Conservation (phyloP, 371 early-diverging fungal species). For the Parasitella parasitica region DNA sequence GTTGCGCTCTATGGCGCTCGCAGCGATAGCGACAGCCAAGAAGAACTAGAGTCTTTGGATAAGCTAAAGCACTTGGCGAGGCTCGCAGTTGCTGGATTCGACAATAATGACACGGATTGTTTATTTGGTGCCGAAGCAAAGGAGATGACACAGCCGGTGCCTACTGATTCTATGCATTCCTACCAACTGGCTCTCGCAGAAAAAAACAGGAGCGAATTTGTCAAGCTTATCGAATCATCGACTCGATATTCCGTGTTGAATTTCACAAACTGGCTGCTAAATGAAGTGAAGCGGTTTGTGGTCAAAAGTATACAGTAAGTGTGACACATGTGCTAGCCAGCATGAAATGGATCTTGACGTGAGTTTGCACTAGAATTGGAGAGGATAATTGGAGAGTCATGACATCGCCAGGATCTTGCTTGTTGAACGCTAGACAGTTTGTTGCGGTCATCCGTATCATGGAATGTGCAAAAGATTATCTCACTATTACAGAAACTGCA, state of each 20-base stretch:
- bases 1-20: constrained; percentile 44
- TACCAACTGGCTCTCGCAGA: constrained; percentile 36
- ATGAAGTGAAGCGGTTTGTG: constrained; percentile 63
- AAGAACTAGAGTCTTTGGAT: constrained; percentile 24
- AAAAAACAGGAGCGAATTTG: constrained; percentile 32
- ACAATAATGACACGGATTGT: constrained; percentile 17
- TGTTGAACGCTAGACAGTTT: constrained; percentile 74
- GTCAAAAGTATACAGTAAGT: constrained; percentile 68
- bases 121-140: constrained; percentile 41
- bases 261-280: constrained; percentile 60
- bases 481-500: constrained; percentile 52
- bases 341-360: background rate
- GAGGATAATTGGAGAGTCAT: constrained; percentile 83
- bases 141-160: constrained; percentile 50
- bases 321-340: too few relatives aligned
- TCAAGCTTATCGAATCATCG: constrained; percentile 34
- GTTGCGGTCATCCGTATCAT: constrained; percentile 59
- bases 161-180: constrained; percentile 39
- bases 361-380: constrained; percentile 51
- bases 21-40: constrained; percentile 19
- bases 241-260: constrained; percentile 53
- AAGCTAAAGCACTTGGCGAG: constrained; percentile 33
- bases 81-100: constrained; percentile 25
- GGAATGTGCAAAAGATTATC: constrained; percentile 57
- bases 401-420: constrained; percentile 75